Conservation (phyloP, 768 basidiomycete genomes). For the Aureoboletus auriporus region DNA sequence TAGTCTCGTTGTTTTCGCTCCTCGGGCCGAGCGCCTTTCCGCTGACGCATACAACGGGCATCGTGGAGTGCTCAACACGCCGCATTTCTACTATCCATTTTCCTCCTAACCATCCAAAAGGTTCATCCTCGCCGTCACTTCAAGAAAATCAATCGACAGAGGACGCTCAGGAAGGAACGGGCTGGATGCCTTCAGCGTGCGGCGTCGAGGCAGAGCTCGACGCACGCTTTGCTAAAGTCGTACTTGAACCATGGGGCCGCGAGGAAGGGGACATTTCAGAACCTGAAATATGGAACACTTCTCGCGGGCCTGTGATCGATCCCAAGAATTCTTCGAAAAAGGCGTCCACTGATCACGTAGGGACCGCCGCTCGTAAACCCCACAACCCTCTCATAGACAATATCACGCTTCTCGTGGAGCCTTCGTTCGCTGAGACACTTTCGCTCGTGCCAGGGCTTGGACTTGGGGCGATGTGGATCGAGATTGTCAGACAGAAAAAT, state of each 20-base stretch:
- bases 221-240: conserved; percentile 43
- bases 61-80: conserved; percentile 64
- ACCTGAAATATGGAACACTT: conserved; percentile 34
- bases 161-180: background rate
- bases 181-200: conserved; percentile 19
- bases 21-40: conserved; percentile 58
- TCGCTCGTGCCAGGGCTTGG: conserved; percentile 48
- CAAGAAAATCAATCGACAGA: conserved; percentile 4
- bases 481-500: conserved; percentile 44
- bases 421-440: conserved; percentile 39
- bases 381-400: conserved; percentile 55
- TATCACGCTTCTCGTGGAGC: conserved; percentile 56
- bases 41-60: conserved; percentile 57
- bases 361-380: conserved; percentile 15
- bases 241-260: conserved; percentile 53
- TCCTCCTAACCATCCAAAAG: conserved; percentile 29
- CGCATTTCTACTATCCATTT: conserved; percentile 45
- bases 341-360: conserved; percentile 2
- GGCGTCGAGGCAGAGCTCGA: conserved; percentile 47
- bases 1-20: conserved; percentile 32
- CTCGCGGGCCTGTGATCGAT: conserved; percentile 34
- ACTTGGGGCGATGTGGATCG: conserved; percentile 64
- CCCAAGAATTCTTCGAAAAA: conserved; percentile 14
- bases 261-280: conserved; percentile 35
- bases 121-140: background rate